Conservation (phyloP, 2,329 filamentous ascomycete species). For the Phyllosticta capitalensis region DNA sequence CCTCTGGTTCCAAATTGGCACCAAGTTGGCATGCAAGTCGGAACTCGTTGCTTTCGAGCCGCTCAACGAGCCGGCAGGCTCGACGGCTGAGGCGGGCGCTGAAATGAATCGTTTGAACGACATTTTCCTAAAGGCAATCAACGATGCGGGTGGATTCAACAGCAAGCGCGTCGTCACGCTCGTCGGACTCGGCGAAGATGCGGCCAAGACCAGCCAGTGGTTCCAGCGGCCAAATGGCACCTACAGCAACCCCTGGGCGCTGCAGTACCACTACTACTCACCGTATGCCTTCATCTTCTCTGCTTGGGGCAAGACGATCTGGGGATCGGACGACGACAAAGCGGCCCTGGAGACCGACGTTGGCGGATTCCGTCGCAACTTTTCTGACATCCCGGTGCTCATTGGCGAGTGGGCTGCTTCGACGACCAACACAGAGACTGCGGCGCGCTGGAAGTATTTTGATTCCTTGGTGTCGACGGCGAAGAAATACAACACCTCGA, state of each 20-base stretch:
- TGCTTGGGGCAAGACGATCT: constrained; percentile 50
- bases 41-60: constrained; percentile 47
- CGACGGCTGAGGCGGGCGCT: constrained; percentile 40
- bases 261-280: constrained; percentile 55
- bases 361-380: constrained; percentile 43
- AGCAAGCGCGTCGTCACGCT: constrained; percentile 46
- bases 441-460: constrained; percentile 49
- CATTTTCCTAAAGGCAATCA: constrained; percentile 47
- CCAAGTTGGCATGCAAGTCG: constrained; percentile 45
- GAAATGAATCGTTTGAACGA: constrained; percentile 47
- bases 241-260: constrained; percentile 47
- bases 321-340: constrained; percentile 48
- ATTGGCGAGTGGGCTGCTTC: constrained; percentile 51
- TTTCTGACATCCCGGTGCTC: constrained; percentile 45
- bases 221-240: constrained; percentile 39
- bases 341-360: constrained; percentile 41
- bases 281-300: constrained; percentile 38
- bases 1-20: constrained; percentile 50
- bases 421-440: constrained; percentile 42
- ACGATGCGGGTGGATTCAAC: constrained; percentile 47
- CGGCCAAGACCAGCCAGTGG: constrained; percentile 44
- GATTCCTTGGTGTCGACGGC: constrained; percentile 44
- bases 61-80: constrained; percentile 50
- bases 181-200: constrained; percentile 43
- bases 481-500: constrained; percentile 40